These are phyloP conservation scores for Microbotryum lychnidis-dioicae DNA, from an alignment of 1,284 basidiomycete species.

Conservation along the genomic window DNA sequence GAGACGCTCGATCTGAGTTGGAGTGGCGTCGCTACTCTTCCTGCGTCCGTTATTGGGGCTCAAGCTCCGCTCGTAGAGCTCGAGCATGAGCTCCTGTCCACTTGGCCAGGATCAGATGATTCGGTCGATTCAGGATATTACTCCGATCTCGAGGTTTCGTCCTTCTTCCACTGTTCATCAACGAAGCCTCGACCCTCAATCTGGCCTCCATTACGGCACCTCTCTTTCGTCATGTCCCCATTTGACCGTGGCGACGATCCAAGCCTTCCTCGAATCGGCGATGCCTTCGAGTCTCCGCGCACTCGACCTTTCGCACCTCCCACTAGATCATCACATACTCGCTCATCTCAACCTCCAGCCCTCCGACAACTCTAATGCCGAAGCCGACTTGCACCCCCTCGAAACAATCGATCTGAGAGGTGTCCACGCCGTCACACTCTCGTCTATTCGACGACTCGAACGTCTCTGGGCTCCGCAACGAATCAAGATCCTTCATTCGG, in stretches of 20 bases:
- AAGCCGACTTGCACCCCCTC: not conserved
- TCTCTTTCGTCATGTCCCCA: conserved; percentile 1
- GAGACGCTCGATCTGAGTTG: conserved; percentile 10
- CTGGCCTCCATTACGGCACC: not conserved
- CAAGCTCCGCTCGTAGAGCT: not conserved
- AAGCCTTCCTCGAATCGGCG: not conserved
- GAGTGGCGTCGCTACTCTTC: conserved; percentile 1
- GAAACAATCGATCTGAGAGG: conserved; percentile 2
- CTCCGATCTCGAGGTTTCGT: too few species aligned
- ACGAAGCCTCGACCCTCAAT: not conserved
- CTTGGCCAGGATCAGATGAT: not conserved
- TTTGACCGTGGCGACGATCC: not conserved
- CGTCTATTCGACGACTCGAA: not conserved
- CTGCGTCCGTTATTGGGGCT: not conserved
- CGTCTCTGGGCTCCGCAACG: not conserved
- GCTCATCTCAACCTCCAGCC: not conserved
- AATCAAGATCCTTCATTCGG: conserved; percentile 1
- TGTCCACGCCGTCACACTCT: conserved; percentile 6
- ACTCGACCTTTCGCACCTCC: conserved; percentile 12
- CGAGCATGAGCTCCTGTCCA: too few species aligned
- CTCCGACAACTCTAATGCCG: too few species aligned
- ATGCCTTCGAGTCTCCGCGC: not conserved
- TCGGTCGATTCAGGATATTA: not conserved
- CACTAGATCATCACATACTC: not conserved
- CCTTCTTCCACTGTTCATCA: not conserved